A percentile compares a stretch with the other conserved stretches of the same genome.
Conservation (phyloP, 2,329 filamentous ascomycete species). For the Amesomyces nigricolor region DNA sequence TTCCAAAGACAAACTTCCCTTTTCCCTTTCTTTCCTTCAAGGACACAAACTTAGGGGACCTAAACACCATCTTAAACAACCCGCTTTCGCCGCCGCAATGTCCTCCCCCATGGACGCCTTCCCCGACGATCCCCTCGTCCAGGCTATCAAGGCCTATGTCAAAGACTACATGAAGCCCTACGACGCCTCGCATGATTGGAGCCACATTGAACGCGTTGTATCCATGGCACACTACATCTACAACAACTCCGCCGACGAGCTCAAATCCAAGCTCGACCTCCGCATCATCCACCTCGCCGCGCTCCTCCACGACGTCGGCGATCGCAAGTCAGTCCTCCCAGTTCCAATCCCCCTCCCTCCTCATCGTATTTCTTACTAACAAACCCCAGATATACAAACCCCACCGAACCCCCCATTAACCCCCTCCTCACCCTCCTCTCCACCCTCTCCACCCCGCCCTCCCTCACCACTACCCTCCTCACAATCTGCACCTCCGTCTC, state of each 20-base stretch:
- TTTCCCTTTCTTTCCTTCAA: too few species aligned
- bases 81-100: background rate
- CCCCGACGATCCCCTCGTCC: conserved; percentile 44
- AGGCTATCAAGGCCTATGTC: conserved; percentile 56
- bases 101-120: conserved; percentile 22
- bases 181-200: conserved; percentile 84
- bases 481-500: conserved; percentile 70
- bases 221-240: conserved; percentile 65
- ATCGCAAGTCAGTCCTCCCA: conserved; percentile 53
- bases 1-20: too few species aligned
- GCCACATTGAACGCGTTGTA: conserved; percentile 75
- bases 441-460: conserved; percentile 46
- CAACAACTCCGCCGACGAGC: conserved; percentile 36
- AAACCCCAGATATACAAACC: conserved; percentile 47
- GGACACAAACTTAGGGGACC: too few species aligned
- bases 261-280: conserved; percentile 37
- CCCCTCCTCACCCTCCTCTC: conserved; percentile 52
- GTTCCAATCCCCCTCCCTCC: background rate
- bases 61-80: too few species aligned
- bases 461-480: conserved; percentile 63
- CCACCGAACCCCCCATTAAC: conserved; percentile 51
- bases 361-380: background rate
- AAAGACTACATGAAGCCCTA: conserved; percentile 68
- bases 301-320: conserved; percentile 82
- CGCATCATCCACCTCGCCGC: conserved; percentile 62